phyloP scores from a whole-genome alignment of 2,329 filamentous ascomycete species.

The Zalaria sp. region DNA sequence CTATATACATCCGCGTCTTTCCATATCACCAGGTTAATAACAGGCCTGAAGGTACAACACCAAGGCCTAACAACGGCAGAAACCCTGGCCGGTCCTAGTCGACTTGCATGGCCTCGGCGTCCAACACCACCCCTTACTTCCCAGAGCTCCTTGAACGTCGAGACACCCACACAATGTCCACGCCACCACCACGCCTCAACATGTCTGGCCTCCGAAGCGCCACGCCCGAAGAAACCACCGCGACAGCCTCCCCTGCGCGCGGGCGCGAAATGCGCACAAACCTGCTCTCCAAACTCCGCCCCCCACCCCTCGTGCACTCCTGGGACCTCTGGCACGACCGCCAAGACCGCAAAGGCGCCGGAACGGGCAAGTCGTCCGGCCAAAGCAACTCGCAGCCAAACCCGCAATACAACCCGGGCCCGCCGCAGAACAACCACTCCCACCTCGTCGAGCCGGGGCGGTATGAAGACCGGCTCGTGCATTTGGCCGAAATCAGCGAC shows the following conservation, averaged over 20 bases:
- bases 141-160: background rate
- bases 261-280: slow-evolving; percentile 56
- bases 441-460: slow-evolving; percentile 1
- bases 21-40: too few relatives aligned
- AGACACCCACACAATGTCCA: background rate
- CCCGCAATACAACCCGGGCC: slow-evolving; percentile 1
- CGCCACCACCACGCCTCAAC: slow-evolving; percentile 8
- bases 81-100: too few relatives aligned
- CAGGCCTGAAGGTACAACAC: too few relatives aligned
- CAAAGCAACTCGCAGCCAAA: slow-evolving; percentile 2
- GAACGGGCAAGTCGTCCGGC: too few relatives aligned
- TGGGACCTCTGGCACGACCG: slow-evolving; percentile 41
- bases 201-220: slow-evolving; percentile 43
- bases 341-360: slow-evolving; percentile 19
- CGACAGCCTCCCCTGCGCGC: slow-evolving; percentile 56
- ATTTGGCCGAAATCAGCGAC: slow-evolving; percentile 30
- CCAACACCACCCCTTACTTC: too few relatives aligned
- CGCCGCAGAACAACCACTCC: slow-evolving; percentile 1
- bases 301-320: slow-evolving; percentile 35
- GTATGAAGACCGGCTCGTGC: slow-evolving; percentile 33
- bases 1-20: too few relatives aligned
- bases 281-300: slow-evolving; percentile 25
- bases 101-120: too few relatives aligned
- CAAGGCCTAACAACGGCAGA: too few relatives aligned
- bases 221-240: slow-evolving; percentile 44